Base-by-base conservation (phyloP, 1,284 basidiomycete species). In the Moesziomyces parantarcticus region DNA sequence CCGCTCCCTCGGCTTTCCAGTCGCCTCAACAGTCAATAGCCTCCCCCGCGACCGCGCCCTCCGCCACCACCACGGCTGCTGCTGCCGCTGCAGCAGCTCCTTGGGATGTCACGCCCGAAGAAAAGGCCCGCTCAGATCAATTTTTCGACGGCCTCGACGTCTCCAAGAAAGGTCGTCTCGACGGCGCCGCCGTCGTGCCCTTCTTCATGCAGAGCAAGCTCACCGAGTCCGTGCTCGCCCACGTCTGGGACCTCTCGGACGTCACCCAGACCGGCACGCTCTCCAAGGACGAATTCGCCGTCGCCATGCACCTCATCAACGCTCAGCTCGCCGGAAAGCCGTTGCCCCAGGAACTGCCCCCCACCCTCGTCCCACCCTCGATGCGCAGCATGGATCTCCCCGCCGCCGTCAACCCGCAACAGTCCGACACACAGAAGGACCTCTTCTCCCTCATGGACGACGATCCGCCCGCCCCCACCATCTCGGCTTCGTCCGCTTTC, bases 161-260 rank as follows among this genome's bases (percentile, higher is more conserved):
- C 16, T 87, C 89, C 67, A 90, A 89, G 74, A 88, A 86, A 64
- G 95, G 94, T 1, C 92, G 88, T 76, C 92, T 99, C 34, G 94
- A 96, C 79, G 95, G 94, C 11, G 93, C 96, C 69, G 89, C 92
- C 22, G 97, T 94, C 5, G 97, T 98, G 0, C 93, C 93, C 5
- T 99, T 99, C 85, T 92, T 99, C 90, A 85, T 97, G 68, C 91
- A 95, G 84, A 96, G 94, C 52, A 91, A 93, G 63, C 86, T 99
- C 42, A 88, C 91, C 5, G 92, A 93, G 73, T 90, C 91, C 20
- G 88, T 89, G 20, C 88, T 99, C 25, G 97, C 97, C 18, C 91
- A 90, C 78, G 88, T 99, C 55, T 99, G 97, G 96, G 97, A 99
- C 84, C 88, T 99, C 18, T 88, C 95, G 23, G 97, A 99, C 81